Evolutionary conservation across 2,329 filamentous ascomycete species (phyloP).

Genomic region (Apiospora koreana): DNA sequence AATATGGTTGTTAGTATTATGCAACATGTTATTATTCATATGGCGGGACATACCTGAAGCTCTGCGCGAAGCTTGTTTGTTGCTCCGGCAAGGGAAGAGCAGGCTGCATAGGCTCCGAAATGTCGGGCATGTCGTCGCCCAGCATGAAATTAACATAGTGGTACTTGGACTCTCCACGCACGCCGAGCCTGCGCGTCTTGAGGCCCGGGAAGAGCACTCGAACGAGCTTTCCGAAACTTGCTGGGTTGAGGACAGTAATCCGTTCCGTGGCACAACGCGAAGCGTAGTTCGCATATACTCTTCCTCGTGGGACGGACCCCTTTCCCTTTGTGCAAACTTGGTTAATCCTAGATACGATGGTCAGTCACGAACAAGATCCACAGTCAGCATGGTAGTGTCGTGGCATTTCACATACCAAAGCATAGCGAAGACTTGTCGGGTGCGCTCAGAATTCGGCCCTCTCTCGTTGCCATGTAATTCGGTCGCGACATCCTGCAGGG

Average conservation of each 20-base stretch:
- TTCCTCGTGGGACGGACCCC: conserved; percentile 85
- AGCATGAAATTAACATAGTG: conserved; percentile 79
- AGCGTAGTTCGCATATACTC: conserved; percentile 95
- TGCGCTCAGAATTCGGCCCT: conserved; percentile 79
- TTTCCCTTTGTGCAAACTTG: conserved; percentile 73
- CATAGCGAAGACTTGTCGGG: conserved; percentile 86
- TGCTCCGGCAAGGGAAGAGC: conserved; percentile 52
- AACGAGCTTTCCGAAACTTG: conserved; percentile 96
- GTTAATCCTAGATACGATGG: conserved; percentile 62
- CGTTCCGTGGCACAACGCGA: conserved; percentile 89
- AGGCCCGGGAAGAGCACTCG: conserved; percentile 94
- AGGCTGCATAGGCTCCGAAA: conserved; percentile 46
- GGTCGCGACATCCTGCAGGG: conserved; percentile 69
- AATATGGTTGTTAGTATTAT: conserved; percentile 4
- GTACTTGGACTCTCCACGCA: conserved; percentile 96
- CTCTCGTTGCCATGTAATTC: conserved; percentile 79
- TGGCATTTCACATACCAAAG: conserved; percentile 64
- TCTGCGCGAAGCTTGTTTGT: conserved; percentile 46
- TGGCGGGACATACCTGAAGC: conserved; percentile 47
- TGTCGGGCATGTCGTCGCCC: conserved; percentile 56
- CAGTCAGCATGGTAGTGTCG: neutral
- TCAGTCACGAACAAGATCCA: conserved; percentile 15
- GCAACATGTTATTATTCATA: neutral
- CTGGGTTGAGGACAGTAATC: conserved; percentile 93
- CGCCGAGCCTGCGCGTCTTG: conserved; percentile 87